These are phyloP conservation scores for Petunia axillaris DNA, from an alignment of 257 asterid genomes.

Conservation along the genomic window DNA sequence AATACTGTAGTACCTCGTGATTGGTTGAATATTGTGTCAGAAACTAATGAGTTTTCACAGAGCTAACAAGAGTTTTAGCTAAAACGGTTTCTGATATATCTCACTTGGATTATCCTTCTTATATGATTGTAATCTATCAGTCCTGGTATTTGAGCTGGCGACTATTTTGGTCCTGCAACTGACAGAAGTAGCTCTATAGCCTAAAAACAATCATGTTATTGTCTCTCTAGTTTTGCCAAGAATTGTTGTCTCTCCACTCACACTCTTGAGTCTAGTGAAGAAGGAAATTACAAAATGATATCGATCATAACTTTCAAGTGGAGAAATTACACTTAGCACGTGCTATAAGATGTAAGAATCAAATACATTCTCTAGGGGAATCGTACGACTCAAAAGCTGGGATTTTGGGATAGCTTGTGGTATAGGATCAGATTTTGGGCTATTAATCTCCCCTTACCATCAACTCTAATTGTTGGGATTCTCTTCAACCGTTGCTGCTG, in stretches of 20 bases:
- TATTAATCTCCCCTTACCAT: not conserved
- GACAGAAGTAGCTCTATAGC: too few relatives aligned
- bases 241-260: not conserved
- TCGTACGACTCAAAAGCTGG: too few relatives aligned
- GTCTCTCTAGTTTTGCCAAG: too few relatives aligned
- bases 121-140: too few relatives aligned
- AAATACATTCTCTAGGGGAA: not conserved
- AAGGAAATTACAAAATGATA: not conserved
- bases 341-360: not conserved
- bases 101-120: not conserved
- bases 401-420: too few relatives aligned
- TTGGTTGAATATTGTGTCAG: not conserved
- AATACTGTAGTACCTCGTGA: not conserved
- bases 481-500: not conserved
- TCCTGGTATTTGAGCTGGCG: not conserved
- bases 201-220: not conserved
- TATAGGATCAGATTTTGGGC: not conserved
- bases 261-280: not conserved
- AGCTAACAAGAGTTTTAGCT: not conserved
- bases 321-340: not conserved
- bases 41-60: not conserved
- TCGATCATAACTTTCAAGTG: not conserved
- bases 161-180: not conserved
- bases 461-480: too few relatives aligned
- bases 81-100: not conserved